Conservation (phyloP, 805 yeast genomes). For the Hanseniaspora mollemarum region DNA sequence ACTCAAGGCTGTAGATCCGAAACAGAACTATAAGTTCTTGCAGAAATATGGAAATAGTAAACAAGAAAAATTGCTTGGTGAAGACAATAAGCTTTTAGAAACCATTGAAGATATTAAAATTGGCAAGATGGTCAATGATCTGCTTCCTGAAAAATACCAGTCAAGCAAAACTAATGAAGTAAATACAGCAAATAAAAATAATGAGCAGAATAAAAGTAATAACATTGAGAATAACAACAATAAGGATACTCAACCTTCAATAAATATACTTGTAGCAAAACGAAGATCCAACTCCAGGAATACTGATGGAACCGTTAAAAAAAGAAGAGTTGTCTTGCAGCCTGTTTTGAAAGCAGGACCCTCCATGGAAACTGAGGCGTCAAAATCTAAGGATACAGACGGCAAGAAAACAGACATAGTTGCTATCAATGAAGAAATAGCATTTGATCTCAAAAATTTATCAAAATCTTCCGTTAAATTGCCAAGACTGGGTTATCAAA, state of each 20-base stretch:
- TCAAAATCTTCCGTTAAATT: slow-evolving; percentile 36
- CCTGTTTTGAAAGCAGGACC: slow-evolving; percentile 28
- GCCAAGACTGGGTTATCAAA: slow-evolving; percentile 54
- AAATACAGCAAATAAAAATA: slow-evolving; percentile 23
- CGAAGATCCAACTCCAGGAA: slow-evolving; percentile 31
- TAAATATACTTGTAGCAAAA: slow-evolving; percentile 26
- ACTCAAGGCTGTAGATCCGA: slow-evolving; percentile 4
- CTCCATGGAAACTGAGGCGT: too few species aligned
- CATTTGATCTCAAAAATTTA: neutral
- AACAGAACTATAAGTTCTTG: slow-evolving; percentile 2
- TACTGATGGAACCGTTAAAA: slow-evolving; percentile 59
- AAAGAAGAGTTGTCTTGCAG: slow-evolving; percentile 67
- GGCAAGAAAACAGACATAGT: neutral
- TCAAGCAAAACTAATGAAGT: neutral
- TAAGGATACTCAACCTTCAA: slow-evolving; percentile 16
- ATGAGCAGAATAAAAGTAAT: slow-evolving; percentile 3
- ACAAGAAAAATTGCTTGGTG: neutral
- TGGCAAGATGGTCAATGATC: neutral
- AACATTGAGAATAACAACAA: slow-evolving; percentile 10
- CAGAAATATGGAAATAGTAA: slow-evolving; percentile 1
- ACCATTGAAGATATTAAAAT: slow-evolving; percentile 8
- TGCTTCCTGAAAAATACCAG: neutral
- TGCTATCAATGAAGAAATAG: neutral
- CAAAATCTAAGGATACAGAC: neutral
- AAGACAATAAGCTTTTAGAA: slow-evolving; percentile 25